Evolutionary conservation across 163 green algal species (phyloP), one percentile per base, ranked within the genome.

Genomic region (Scenedesmus sp.): DNA sequence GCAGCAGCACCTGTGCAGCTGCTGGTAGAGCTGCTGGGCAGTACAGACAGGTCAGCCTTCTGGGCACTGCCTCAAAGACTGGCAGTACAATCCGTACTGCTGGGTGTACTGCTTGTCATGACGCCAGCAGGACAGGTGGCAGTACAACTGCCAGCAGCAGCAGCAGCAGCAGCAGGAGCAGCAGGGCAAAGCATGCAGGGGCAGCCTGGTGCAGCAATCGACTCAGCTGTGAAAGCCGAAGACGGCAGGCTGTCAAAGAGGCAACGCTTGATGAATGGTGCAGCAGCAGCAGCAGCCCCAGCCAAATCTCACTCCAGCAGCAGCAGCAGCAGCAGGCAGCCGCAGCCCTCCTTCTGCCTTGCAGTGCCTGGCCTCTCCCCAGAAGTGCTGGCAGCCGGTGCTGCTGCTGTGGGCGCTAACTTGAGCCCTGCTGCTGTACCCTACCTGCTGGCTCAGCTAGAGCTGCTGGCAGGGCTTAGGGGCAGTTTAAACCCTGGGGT

Each of bases 11-110:
- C 10, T 26, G n/a, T 86, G 1, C 6, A 15, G 7, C 2, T 88
- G 55, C 77, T 92, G 62, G n/a, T 18, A 34, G 73, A 55, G 16
- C 55, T 74, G 52, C 16, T 91, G 7, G 34, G 7, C n/a, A 6
- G 46, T 66, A 55, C 79, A 2, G 52, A 20, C 16, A 76, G 62
- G 46, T 77, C 77, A 59, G 76, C 10, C 0, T 54, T 88, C 16
- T 92, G 88, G 88, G 88, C 88, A 79, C n/a, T 88, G 64, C 88
- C 88, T 3, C 88, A 92, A 20, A 62, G 88, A 10, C 34, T 92
- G 34, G 79, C 79, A 62, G 46, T 92, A 86, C 88, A 92, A 64
- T 83, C 57, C 54, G 18, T 88, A 52, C 57, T 87, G 62, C 52
- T 83, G 34, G 88, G 88, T 60, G 79, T 64, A 46, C 88, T 92